Base-by-base conservation (phyloP, 2,329 filamentous ascomycete genomes). In the Dothiorella sarmentorum region DNA sequence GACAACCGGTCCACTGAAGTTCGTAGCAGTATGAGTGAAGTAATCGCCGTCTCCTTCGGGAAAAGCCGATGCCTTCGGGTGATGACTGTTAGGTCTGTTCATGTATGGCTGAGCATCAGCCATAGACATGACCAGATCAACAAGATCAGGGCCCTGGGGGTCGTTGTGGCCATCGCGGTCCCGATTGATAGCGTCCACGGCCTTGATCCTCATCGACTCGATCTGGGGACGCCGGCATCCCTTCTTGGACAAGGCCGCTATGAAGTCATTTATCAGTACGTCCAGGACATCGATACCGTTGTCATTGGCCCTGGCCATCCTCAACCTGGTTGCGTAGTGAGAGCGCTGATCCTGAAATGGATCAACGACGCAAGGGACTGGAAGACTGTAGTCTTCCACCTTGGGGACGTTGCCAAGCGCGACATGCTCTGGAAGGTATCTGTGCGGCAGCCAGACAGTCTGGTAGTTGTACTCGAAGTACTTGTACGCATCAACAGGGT, bases 401-500 rank as follows among this genome's bases (percentile, higher is more conserved):
- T 67, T 66, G 0, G 65, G 63, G 3, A 68, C 37, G 5, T 67
- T 59, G 3, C 56, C 42, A 2, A 69, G 62, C 1, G 67, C 62
- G 6, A 67, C 61, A 49, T 70, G 68, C 60, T 69, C 68, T 1
- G 67, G 64, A 0, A 69, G 56, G 53, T 69, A 69, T 10, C 63
- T 49, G 37, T 69, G 65, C 3, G 63, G 60, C 29, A 69, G 35
- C 49, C 63, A 65, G 3, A 64, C 63, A 4, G 63, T 61, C 33
- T 62, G 68, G 18, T 66, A 66, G n/a, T 63, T 64, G 40, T 69
- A 69, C 59, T 68, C 65, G 37, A 63, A 70, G 60, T 64, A 69
- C 56, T 70, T 69, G 62, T 66, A 70, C 0, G 67, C 66, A 44
- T 70, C 68, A 3, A 66, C 61, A 1, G 66, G 64, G n/a, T 70